These are phyloP conservation scores for Aquilaria agallochum DNA, from an alignment of 441 rosid genomes.

Conservation along the genomic window DNA sequence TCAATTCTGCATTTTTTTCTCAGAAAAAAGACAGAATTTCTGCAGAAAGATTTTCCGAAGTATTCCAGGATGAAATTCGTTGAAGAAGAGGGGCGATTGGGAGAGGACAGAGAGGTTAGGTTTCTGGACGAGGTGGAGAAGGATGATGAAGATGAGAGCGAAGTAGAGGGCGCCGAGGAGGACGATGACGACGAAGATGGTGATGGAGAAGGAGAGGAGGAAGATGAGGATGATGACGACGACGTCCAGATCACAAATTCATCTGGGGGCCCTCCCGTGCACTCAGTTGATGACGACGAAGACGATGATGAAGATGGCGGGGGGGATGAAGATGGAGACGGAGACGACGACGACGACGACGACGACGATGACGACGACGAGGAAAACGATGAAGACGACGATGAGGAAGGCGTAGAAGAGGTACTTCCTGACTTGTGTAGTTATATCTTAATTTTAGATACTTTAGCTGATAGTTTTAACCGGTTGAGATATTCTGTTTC, in stretches of 20 bases:
- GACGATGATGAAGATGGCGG: constrained; percentile 41
- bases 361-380: constrained; percentile 35
- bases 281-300: constrained; percentile 50
- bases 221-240: constrained; percentile 36
- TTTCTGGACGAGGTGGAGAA: constrained; percentile 29
- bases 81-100: constrained; percentile 13
- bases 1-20: constrained; percentile 11
- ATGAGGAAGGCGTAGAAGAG: constrained; percentile 37
- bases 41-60: constrained; percentile 6
- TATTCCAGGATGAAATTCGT: constrained; percentile 35
- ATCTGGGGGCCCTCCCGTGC: constrained; percentile 52
- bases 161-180: constrained; percentile 17
- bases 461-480: too few species aligned
- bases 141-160: constrained; percentile 36
- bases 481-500: too few species aligned
- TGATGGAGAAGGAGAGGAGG: constrained; percentile 35
- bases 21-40: background rate
- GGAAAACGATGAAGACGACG: constrained; percentile 22
- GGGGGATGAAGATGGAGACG: constrained; percentile 39
- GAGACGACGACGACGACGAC: constrained; percentile 34
- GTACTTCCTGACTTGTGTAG: constrained; percentile 2
- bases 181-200: constrained; percentile 35
- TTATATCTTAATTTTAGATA: too few species aligned
- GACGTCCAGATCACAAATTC: constrained; percentile 52
- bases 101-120: constrained; percentile 26